A percentile compares a stretch with the other conserved stretches of the same genome.
Evolutionary conservation across 2,329 filamentous ascomycete species (phyloP).

Genomic region (Alternaria postmessia): DNA sequence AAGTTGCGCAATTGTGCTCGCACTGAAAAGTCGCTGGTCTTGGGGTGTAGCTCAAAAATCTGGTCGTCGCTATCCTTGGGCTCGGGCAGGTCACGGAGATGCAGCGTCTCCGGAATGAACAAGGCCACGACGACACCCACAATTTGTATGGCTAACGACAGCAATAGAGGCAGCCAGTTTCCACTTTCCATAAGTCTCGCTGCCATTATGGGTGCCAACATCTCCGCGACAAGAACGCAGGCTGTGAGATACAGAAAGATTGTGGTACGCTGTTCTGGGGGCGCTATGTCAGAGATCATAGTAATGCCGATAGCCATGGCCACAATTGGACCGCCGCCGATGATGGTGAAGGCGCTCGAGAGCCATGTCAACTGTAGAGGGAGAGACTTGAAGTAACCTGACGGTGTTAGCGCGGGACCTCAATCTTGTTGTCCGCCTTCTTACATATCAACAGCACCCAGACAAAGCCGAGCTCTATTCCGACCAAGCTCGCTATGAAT

Average conservation of each 20-base stretch:
- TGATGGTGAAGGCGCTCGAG: constrained; percentile 55
- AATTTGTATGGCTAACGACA: constrained; percentile 41
- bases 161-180: constrained; percentile 43
- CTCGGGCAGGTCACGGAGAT: constrained; percentile 44
- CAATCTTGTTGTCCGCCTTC: constrained; percentile 5
- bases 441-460: constrained; percentile 47
- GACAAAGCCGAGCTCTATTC: constrained; percentile 46
- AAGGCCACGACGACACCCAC: constrained; percentile 37
- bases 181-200: constrained; percentile 44
- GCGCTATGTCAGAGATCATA: constrained; percentile 61
- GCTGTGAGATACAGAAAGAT: constrained; percentile 42
- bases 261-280: constrained; percentile 52
- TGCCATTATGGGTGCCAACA: constrained; percentile 46
- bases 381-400: constrained; percentile 48
- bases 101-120: constrained; percentile 47
- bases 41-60: constrained; percentile 27
- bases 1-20: constrained; percentile 47
- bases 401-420: constrained; percentile 9
- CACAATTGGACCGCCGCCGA: constrained; percentile 59
- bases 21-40: constrained; percentile 29
- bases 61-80: constrained; percentile 26
- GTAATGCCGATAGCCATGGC: constrained; percentile 58
- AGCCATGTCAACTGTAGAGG: constrained; percentile 60
- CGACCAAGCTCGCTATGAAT: constrained; percentile 54
- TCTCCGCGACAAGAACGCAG: constrained; percentile 44